A percentile compares a stretch with the other conserved stretches of the same genome.
These are phyloP conservation scores for Luffa acutangula DNA, from an alignment of 306 rosid genomes.

Conservation along the genomic window DNA sequence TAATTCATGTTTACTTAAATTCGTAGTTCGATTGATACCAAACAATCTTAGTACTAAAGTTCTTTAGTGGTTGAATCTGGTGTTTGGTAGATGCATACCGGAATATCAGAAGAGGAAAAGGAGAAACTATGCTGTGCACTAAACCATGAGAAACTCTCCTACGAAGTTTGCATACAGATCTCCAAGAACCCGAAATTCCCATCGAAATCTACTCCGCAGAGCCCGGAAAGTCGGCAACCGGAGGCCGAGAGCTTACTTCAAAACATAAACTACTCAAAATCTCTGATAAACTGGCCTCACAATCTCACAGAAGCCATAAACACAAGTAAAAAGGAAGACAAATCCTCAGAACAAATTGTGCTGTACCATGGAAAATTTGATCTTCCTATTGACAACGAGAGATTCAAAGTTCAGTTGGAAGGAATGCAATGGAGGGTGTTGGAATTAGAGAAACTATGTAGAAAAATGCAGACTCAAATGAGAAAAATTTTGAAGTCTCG, in stretches of 20 bases:
- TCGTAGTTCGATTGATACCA: not conserved
- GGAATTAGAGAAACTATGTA: conserved; percentile 75
- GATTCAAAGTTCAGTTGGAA: conserved; percentile 56
- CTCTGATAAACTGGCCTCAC: conserved; percentile 32
- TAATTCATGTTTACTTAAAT: not conserved
- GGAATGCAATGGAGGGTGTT: conserved; percentile 91
- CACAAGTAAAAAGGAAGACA: conserved; percentile 28
- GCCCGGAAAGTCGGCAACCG: conserved; percentile 40
- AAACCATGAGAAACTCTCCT: conserved; percentile 68
- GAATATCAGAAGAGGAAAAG: conserved; percentile 66
- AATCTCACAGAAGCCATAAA: conserved; percentile 19
- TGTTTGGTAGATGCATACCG: conserved; percentile 55
- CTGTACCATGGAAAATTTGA: conserved; percentile 50
- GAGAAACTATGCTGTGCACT: conserved; percentile 49
- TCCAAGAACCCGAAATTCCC: conserved; percentile 62
- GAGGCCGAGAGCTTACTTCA: conserved; percentile 48
- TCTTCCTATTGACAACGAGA: conserved; percentile 43
- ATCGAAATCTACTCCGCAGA: conserved; percentile 38
- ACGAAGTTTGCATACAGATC: conserved; percentile 45
- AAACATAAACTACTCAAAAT: conserved; percentile 21
- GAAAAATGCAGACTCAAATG: conserved; percentile 77
- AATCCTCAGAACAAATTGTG: conserved; percentile 46
- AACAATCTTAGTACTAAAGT: not conserved
- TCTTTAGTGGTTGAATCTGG: conserved; percentile 6
- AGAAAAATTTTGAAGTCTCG: conserved; percentile 56